A percentile compares a stretch with the other conserved stretches of the same genome.
Conservation (phyloP, 2,329 filamentous ascomycete genomes). For the Talaromyces verruculosus region DNA sequence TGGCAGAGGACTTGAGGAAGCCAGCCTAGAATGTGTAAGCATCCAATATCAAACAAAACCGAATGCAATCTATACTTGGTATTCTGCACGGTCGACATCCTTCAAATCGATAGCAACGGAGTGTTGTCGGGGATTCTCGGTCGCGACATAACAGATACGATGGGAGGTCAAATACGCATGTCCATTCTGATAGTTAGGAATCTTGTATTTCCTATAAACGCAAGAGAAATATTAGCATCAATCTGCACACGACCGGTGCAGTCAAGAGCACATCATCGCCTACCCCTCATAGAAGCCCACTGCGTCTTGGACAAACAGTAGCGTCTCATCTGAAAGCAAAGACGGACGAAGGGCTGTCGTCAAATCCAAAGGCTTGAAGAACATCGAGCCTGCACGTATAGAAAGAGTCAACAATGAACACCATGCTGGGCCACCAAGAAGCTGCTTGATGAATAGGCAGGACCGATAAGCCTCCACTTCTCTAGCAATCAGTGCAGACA, state of each 20-base stretch:
- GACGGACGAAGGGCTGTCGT: constrained; percentile 93
- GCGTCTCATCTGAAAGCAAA: constrained; percentile 87
- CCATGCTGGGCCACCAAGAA: constrained; percentile 21
- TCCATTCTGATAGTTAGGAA: constrained; percentile 89
- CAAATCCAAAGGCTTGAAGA: constrained; percentile 91
- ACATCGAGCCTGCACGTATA: constrained; percentile 70
- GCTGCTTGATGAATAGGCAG: background rate
- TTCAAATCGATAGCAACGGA: constrained; percentile 85
- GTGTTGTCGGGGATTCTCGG: constrained; percentile 77
- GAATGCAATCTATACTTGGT: constrained; percentile 64
- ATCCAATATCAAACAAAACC: constrained; percentile 13
- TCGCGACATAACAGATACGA: constrained; percentile 91
- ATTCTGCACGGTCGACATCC: constrained; percentile 86
- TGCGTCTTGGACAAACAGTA: constrained; percentile 95
- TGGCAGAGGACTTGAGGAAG: constrained; percentile 81
- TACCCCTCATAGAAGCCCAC: constrained; percentile 97
- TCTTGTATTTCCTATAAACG: constrained; percentile 77
- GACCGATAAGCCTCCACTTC: constrained; percentile 4
- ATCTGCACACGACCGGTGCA: background rate
- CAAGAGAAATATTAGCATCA: constrained; percentile 21
- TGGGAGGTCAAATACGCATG: constrained; percentile 96
- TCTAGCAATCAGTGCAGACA: background rate
- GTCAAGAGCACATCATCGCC: constrained; percentile 35
- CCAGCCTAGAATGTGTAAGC: constrained; percentile 62
- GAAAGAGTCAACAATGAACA: constrained; percentile 18